Conservation (phyloP, 805 yeast genomes). For the Kuraishia capsulata region DNA sequence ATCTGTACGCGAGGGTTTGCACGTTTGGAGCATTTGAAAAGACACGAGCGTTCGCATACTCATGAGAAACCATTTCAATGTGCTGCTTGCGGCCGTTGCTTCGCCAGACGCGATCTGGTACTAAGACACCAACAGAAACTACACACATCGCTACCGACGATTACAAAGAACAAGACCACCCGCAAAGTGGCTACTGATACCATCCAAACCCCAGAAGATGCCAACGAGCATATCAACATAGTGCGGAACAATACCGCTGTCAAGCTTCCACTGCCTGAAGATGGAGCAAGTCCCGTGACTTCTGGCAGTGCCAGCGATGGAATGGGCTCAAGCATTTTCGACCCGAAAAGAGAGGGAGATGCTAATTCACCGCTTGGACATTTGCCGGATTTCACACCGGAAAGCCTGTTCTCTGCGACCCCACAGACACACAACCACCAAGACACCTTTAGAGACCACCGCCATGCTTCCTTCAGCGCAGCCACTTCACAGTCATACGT, state of each 20-base stretch:
- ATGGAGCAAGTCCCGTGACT: not conserved
- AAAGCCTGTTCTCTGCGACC: not conserved
- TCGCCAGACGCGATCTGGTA: slow-evolving; percentile 83
- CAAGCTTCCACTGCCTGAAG: slow-evolving; percentile 29
- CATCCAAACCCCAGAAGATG: slow-evolving; percentile 19
- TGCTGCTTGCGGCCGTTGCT: slow-evolving; percentile 92
- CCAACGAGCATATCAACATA: slow-evolving; percentile 41
- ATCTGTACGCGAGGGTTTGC: slow-evolving; percentile 96
- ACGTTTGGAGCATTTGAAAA: slow-evolving; percentile 83
- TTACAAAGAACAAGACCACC: slow-evolving; percentile 21
- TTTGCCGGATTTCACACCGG: not conserved
- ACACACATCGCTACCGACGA: slow-evolving; percentile 47
- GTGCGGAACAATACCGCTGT: slow-evolving; percentile 42
- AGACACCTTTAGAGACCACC: slow-evolving; percentile 17
- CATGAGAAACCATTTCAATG: slow-evolving; percentile 95
- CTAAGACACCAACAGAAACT: slow-evolving; percentile 92
- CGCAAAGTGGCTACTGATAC: slow-evolving; percentile 20
- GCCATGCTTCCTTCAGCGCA: slow-evolving; percentile 60
- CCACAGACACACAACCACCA: not conserved
- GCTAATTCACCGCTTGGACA: not conserved
- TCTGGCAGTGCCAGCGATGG: not conserved
- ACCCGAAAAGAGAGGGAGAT: not conserved
- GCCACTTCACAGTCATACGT: slow-evolving; percentile 53
- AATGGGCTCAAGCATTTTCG: not conserved
- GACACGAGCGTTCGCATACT: slow-evolving; percentile 92